Base-by-base conservation (phyloP, 352 stramenopile genomes). In the Phytophthora tentaculata region DNA sequence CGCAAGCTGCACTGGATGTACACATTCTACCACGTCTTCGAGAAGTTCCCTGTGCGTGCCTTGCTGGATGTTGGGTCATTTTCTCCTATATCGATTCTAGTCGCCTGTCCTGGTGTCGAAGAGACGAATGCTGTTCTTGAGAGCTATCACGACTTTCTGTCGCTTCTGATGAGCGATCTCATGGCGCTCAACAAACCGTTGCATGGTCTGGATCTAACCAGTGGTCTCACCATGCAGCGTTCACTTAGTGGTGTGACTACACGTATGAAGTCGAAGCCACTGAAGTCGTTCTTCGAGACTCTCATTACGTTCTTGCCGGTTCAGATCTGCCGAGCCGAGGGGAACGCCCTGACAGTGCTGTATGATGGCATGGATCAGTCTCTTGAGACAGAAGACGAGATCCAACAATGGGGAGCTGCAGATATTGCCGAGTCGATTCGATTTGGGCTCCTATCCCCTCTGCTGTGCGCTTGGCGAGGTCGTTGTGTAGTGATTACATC, bases 251-350 rank as follows among this genome's bases (percentile, higher is more conserved):
- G 56, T 2, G 24, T 64, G 0, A 22, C 17, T 2, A 32, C 28
- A 32, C 28, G 28, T 32, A 66, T 81, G 41, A 1, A 26, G 13
- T 22, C 37, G 5, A 75, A 56, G n/a, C 39, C 70, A 1, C 41
- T 82, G 6, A 52, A 44, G 26, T 47, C 49, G 0, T 70, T 91
- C 17, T 64, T 91, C 6, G 71, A 74, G 13, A 71, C 61, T 9
- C 51, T 92, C 0, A 60, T 91, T 17, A 91, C 84, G 0, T 91
- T 92, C 63, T 69, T 94, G 19, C 86, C 86, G 1, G 55, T 94
- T 24, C 83, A 91, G 55, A 90, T 94, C 35, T 94, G 86, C 50
- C 80, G 86, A 13, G 84, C 86, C 1, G 73, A 91, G 48, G 65
- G 48, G 26, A 92, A 94, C 54, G 74, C 77, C 5, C 56, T 94